Percentiles rank a stretch among this genome's conserved stretches.
Conservation (phyloP, 2,329 filamentous ascomycete species). For the Paraconiothyrium brasiliense region DNA sequence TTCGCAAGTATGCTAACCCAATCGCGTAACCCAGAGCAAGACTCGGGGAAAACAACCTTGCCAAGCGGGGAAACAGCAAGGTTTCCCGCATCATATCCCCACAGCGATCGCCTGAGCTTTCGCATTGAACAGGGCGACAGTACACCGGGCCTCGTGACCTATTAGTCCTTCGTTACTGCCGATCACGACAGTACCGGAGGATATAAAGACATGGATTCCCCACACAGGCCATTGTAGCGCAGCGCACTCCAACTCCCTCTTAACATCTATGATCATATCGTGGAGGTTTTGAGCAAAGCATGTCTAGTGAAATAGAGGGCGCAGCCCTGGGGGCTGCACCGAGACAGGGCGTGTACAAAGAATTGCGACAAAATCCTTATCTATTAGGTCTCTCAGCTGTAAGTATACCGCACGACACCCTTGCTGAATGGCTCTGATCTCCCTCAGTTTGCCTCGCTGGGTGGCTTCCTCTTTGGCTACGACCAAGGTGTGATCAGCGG, state of each 20-base stretch:
- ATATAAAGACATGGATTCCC: background rate
- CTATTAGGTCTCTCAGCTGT: too few species aligned
- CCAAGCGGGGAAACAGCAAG: background rate
- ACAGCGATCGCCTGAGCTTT: background rate
- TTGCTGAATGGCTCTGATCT: too few species aligned
- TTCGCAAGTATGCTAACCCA: background rate
- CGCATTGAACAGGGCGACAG: background rate
- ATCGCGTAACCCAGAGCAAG: background rate
- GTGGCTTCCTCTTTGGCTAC: constrained; percentile 1
- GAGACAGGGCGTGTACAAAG: too few species aligned
- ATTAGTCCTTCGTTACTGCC: background rate
- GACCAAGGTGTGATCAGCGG: constrained; percentile 47
- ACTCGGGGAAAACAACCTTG: background rate
- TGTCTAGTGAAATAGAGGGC: too few species aligned
- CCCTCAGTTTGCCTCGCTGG: too few species aligned
- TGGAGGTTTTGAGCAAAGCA: too few species aligned
- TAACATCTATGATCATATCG: too few species aligned
- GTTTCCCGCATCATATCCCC: background rate
- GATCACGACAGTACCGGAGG: background rate
- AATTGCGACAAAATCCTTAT: too few species aligned
- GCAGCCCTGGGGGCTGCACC: too few species aligned
- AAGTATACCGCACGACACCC: too few species aligned
- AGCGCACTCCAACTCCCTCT: too few species aligned
- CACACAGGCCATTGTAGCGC: too few species aligned
- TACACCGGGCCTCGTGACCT: background rate